These are phyloP conservation scores for Rhinocladiella similis DNA, from an alignment of 2,329 filamentous ascomycete species.

Conservation along the genomic window DNA sequence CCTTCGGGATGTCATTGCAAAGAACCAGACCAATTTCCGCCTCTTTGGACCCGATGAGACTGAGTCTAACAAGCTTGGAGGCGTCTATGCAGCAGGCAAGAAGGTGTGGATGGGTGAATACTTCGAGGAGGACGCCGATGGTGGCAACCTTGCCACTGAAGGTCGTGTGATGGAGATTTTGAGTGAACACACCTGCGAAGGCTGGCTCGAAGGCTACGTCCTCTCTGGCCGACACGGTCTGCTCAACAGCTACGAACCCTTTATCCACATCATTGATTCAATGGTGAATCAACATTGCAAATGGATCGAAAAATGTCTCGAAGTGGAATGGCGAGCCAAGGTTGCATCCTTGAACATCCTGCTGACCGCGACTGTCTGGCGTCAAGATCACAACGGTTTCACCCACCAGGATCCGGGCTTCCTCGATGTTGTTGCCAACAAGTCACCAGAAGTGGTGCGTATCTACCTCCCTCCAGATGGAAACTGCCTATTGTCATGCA, in stretches of 20 bases:
- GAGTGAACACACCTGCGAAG: constrained; percentile 77
- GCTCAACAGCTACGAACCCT: constrained; percentile 79
- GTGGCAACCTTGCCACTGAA: constrained; percentile 67
- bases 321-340: constrained; percentile 74
- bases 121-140: constrained; percentile 73
- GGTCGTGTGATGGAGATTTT: constrained; percentile 82
- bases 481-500: constrained; percentile 73
- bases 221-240: constrained; percentile 73
- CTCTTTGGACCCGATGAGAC: constrained; percentile 80
- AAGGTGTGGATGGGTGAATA: constrained; percentile 81
- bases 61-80: constrained; percentile 74
- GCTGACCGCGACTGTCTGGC: constrained; percentile 75
- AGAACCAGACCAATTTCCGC: constrained; percentile 69
- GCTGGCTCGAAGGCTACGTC: constrained; percentile 78
- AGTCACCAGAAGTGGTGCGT: constrained; percentile 75
- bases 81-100: constrained; percentile 71
- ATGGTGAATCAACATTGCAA: constrained; percentile 89
- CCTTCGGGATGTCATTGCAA: constrained; percentile 65
- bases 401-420: constrained; percentile 80
- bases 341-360: constrained; percentile 77
- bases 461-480: constrained; percentile 80
- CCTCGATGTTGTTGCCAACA: constrained; percentile 76
- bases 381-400: constrained; percentile 82
- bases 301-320: constrained; percentile 79
- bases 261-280: constrained; percentile 79